Conservation (phyloP, 176 grass and related monocot species). For the Pontederia crassipes region DNA sequence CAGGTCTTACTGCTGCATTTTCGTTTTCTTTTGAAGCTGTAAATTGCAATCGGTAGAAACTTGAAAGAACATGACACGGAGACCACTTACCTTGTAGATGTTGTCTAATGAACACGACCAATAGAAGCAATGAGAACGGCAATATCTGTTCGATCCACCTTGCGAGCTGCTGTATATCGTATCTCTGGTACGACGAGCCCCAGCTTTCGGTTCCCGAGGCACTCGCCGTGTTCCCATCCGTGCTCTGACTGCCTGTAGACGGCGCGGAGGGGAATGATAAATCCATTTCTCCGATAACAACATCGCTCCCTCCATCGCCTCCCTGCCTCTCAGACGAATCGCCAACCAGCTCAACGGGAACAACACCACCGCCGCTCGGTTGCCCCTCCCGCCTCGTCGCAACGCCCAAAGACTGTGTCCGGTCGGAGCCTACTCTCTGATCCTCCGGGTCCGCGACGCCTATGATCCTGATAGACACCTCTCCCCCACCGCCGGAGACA, state of each 20-base stretch:
- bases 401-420: background rate
- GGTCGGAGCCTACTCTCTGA: background rate
- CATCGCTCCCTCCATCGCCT: conserved; percentile 11
- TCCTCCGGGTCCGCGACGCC: conserved; percentile 35
- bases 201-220: conserved; percentile 6
- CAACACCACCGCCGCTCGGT: background rate
- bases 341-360: conserved; percentile 17
- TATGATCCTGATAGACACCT: conserved; percentile 86
- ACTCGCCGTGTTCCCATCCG: conserved; percentile 7
- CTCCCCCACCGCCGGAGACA: conserved; percentile 15
- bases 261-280: conserved; percentile 22
- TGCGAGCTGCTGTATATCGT: conserved; percentile 94
- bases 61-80: too few species aligned
- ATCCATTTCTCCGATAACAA: background rate
- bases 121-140: conserved; percentile 79
- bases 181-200: conserved; percentile 61
- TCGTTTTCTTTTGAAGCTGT: too few species aligned
- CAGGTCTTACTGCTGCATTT: too few species aligned
- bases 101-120: conserved; percentile 94
- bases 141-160: conserved; percentile 96
- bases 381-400: conserved; percentile 3
- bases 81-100: conserved; percentile 65
- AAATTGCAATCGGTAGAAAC: too few species aligned
- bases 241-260: conserved; percentile 13
- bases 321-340: conserved; percentile 21